Percentiles rank a stretch among this genome's conserved stretches.
These are phyloP conservation scores for Saccharomyces mikatae DNA, from an alignment of 805 yeast species.

Conservation along the genomic window DNA sequence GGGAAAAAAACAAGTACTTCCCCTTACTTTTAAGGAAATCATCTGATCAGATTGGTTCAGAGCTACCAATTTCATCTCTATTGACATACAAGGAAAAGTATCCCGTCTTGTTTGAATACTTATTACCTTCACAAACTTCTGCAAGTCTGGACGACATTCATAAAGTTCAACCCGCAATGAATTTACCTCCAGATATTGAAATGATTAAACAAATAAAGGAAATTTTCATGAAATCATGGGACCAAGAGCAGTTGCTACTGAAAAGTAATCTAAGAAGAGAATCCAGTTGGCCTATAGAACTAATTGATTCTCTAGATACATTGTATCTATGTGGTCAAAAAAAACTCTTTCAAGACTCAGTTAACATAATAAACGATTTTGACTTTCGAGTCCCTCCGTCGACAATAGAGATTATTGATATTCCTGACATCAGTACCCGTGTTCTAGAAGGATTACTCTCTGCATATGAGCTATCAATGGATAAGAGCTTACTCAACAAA, in stretches of 20 bases:
- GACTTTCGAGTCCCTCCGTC: slow-evolving; percentile 36
- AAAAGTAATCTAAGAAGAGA: slow-evolving; percentile 1
- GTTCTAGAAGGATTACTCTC: slow-evolving; percentile 46
- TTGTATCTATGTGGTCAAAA: slow-evolving; percentile 38
- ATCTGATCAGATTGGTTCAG: background rate
- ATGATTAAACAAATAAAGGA: slow-evolving; percentile 29
- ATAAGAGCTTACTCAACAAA: slow-evolving; percentile 29
- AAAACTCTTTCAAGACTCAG: slow-evolving; percentile 34
- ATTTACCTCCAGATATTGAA: slow-evolving; percentile 7
- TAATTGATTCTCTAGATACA: slow-evolving; percentile 47
- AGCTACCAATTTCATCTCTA: slow-evolving; percentile 10
- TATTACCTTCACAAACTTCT: slow-evolving; percentile 13
- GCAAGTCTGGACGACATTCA: background rate
- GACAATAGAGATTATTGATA: slow-evolving; percentile 43
- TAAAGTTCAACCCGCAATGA: slow-evolving; percentile 1
- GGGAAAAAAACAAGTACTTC: slow-evolving; percentile 34
- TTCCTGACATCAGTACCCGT: slow-evolving; percentile 35
- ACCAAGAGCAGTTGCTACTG: slow-evolving; percentile 9
- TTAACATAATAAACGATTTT: slow-evolving; percentile 30
- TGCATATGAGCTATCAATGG: slow-evolving; percentile 42
- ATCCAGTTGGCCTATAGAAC: slow-evolving; percentile 38
- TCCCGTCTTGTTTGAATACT: slow-evolving; percentile 21
- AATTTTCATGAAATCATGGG: slow-evolving; percentile 39
- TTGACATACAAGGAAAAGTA: slow-evolving; percentile 19
- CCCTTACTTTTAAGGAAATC: slow-evolving; percentile 28